phyloP scores from a whole-genome alignment of 352 stramenopile genomes.

The Phytophthora pini region DNA sequence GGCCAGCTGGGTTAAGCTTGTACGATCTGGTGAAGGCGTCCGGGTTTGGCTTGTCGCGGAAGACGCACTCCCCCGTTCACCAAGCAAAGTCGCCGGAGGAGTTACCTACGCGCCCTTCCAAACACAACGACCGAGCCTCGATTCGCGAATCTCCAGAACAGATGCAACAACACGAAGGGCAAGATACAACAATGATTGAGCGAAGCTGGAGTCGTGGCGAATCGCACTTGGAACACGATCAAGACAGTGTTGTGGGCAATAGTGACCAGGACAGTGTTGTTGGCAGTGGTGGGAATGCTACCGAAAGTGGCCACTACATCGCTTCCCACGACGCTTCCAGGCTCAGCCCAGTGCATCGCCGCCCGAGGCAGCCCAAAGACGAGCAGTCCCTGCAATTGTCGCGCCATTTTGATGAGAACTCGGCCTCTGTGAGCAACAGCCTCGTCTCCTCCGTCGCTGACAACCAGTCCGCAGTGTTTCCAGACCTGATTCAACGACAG shows the following conservation, averaged over 20 bases:
- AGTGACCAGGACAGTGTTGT: neutral
- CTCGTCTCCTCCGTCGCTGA: slow-evolving; percentile 22
- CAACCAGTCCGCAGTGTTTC: slow-evolving; percentile 6
- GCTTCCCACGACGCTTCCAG: neutral
- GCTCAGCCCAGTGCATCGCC: neutral
- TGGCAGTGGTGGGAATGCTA: neutral
- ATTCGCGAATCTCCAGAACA: neutral
- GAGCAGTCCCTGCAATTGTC: slow-evolving; percentile 1
- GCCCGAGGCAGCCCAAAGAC: neutral
- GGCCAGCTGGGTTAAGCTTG: slow-evolving; percentile 44
- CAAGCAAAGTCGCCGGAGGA: slow-evolving; percentile 7
- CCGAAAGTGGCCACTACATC: neutral
- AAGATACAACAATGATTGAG: neutral
- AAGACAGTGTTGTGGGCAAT: slow-evolving; percentile 6
- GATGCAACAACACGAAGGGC: neutral
- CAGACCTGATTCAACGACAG: slow-evolving; percentile 15
- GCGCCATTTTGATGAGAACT: slow-evolving; percentile 26
- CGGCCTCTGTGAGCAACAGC: slow-evolving; percentile 29
- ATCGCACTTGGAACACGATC: neutral
- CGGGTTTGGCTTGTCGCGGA: slow-evolving; percentile 17
- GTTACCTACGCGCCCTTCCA: slow-evolving; percentile 9
- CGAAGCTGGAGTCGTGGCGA: slow-evolving; percentile 8
- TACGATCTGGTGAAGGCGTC: slow-evolving; percentile 50
- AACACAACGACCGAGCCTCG: neutral
- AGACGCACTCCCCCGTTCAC: slow-evolving; percentile 10